Evolutionary conservation across 2,329 filamentous ascomycete species (phyloP), one percentile per base, ranked within the genome.

Genomic region (Fusarium pseudonygamai): DNA sequence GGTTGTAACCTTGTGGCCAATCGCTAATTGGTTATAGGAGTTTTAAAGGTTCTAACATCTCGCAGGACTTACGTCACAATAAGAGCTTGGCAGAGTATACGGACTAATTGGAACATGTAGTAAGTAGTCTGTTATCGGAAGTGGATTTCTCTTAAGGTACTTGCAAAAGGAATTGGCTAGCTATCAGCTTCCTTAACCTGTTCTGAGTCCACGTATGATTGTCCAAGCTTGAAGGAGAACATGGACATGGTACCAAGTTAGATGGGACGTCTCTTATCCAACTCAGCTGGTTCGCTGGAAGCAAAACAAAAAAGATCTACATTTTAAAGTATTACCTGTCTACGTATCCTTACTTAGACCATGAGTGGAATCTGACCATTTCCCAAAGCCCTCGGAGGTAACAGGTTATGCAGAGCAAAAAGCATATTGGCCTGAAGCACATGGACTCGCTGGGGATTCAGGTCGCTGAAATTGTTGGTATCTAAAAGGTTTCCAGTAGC

Each of bases 21-120:
- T 50, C 1, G 15, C 12, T 34, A 16, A 10, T 24, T 50, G 6
- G 11, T 14, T 7, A 1, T 24, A 14, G 22, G 24, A 24, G 11
- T 10, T 18, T 24, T 4, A 22, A 50, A 5, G 11, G 6, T 3
- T 10, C 8, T 12, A 9, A 7, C 9, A 14, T 12, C 0, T 15
- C 16, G 28, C 11, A n/a, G 4, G 22, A 32, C 5, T 9, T 11
- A 22, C 6, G 14, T 3, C 13, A 14, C 0, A 3, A 18, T 15
- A 18, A 32, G 14, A 13, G 32, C 14, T 34, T 15, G 14, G 14
- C 14, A 34, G 32, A 34, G 32, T 2, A 15, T 8, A 34, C 16
- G 32, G 32, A 34, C 32, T 34, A 16, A 13, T 22, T 13, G 5
- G 4, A 49, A n/a, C 11, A 49, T 2, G 12, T 6, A 7, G 5